These are phyloP conservation scores for Penicillium sp. DNA, from an alignment of 2,329 filamentous ascomycete genomes.

Conservation along the genomic window DNA sequence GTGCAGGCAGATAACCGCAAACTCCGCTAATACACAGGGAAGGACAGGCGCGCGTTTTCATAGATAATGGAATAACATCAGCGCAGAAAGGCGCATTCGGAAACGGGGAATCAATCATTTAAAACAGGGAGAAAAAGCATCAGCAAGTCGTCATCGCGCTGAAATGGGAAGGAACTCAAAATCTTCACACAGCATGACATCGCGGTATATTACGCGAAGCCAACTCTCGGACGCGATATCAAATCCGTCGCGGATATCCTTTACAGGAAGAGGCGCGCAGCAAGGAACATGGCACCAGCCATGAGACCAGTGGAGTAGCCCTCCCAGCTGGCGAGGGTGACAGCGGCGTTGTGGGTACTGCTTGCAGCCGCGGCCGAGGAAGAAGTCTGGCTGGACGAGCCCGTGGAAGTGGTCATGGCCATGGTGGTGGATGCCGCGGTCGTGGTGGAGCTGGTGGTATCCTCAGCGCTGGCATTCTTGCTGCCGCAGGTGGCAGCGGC, in stretches of 20 bases:
- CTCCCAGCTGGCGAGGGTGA: conserved; percentile 41
- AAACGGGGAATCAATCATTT: conserved; percentile 20
- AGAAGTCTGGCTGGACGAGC: conserved; percentile 26
- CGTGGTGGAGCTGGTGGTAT: conserved; percentile 24
- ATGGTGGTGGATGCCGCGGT: conserved; percentile 28
- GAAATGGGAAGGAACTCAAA: conserved; percentile 11
- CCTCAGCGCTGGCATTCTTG: conserved; percentile 44
- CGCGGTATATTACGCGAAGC: background rate
- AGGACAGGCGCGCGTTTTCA: conserved; percentile 20
- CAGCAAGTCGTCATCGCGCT: conserved; percentile 18
- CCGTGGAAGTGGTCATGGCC: conserved; percentile 34
- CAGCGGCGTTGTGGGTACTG: conserved; percentile 46
- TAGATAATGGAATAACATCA: conserved; percentile 21
- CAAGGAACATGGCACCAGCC: conserved; percentile 55
- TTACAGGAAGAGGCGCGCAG: conserved; percentile 62
- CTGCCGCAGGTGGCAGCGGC: conserved; percentile 55
- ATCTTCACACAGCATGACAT: conserved; percentile 12
- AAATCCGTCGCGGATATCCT: conserved; percentile 2
- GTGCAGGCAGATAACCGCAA: conserved; percentile 6
- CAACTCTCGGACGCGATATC: conserved; percentile 1
- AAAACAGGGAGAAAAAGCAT: conserved; percentile 3
- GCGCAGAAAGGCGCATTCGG: conserved; percentile 10
- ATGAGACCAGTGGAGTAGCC: conserved; percentile 54
- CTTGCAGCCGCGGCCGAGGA: conserved; percentile 31
- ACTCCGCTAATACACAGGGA: conserved; percentile 18